Evolutionary conservation across 2,329 filamentous ascomycete species (phyloP).

Genomic region (Exophiala sideris): DNA sequence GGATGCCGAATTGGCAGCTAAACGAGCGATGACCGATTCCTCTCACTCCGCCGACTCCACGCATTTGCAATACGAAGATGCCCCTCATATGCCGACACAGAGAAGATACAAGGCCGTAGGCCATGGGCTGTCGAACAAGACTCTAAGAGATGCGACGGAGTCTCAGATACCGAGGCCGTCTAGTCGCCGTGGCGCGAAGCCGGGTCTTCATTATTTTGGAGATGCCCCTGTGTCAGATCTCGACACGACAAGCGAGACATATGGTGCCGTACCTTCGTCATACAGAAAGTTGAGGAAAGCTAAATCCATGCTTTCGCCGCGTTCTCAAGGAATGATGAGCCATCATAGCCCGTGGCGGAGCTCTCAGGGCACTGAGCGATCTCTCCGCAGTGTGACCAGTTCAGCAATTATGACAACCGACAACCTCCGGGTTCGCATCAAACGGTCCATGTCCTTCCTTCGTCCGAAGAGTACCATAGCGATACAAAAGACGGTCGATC

Average conservation of each 20-base stretch:
- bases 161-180: slow-evolving; percentile 1
- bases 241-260: slow-evolving; percentile 19
- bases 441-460: slow-evolving; percentile 44
- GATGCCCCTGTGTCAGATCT: not conserved
- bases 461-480: slow-evolving; percentile 30
- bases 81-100: not conserved
- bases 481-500: slow-evolving; percentile 22
- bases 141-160: not conserved
- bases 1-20: slow-evolving; percentile 42
- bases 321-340: slow-evolving; percentile 6
- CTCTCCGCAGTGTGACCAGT: slow-evolving; percentile 13
- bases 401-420: slow-evolving; percentile 6
- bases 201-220: not conserved
- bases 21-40: slow-evolving; percentile 37
- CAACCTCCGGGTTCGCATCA: slow-evolving; percentile 29
- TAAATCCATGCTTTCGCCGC: slow-evolving; percentile 47
- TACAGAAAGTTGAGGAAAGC: slow-evolving; percentile 46
- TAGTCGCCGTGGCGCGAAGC: not conserved
- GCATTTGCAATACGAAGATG: too few relatives aligned
- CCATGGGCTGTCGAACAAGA: slow-evolving; percentile 3
- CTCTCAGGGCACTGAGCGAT: slow-evolving; percentile 7
- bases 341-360: slow-evolving; percentile 8
- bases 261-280: slow-evolving; percentile 44
- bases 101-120: slow-evolving; percentile 3
- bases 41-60: too few relatives aligned